Evolutionary conservation across 441 rosid species (phyloP).

Genomic region (Mallotus repandus): DNA sequence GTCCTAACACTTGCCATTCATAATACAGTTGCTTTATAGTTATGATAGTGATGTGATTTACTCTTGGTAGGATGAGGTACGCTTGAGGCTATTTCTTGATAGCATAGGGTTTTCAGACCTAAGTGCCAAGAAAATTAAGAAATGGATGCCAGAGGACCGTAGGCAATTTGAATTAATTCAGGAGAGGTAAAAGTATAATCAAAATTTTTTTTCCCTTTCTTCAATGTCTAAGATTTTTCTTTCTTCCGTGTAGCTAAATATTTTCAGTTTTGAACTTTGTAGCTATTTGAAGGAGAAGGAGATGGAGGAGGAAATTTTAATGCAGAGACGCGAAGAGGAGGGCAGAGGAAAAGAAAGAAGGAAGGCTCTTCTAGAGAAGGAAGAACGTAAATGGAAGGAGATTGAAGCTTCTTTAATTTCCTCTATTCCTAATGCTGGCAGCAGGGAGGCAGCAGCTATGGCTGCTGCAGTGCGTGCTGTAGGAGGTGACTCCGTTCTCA

Average conservation of each 20-base stretch:
- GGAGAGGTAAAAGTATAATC: constrained; percentile 64
- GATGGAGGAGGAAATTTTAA: constrained; percentile 99
- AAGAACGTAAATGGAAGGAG: constrained; percentile 99
- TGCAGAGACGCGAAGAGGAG: constrained; percentile 99
- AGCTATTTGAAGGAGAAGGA: constrained; percentile 99
- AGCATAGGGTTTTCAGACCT: constrained; percentile 99
- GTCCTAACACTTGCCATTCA: constrained; percentile 19
- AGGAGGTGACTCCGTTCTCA: constrained; percentile 99
- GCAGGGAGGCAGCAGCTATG: constrained; percentile 99
- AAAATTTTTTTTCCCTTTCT: constrained; percentile 20
- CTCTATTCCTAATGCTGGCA: constrained; percentile 98
- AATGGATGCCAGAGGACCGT: constrained; percentile 99
- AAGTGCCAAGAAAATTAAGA: constrained; percentile 98
- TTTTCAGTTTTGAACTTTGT: constrained; percentile 16
- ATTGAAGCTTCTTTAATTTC: constrained; percentile 99
- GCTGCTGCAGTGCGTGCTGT: constrained; percentile 99
- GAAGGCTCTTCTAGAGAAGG: constrained; percentile 98
- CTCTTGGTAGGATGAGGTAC: constrained; percentile 84
- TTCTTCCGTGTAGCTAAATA: constrained; percentile 14
- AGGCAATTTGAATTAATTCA: constrained; percentile 98
- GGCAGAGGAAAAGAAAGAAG: constrained; percentile 99
- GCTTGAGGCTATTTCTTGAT: constrained; percentile 96
- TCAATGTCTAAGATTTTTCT: constrained; percentile 8
- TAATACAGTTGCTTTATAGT: constrained; percentile 20
- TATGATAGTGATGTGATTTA: constrained; percentile 20